These are phyloP conservation scores for Exophiala mesophila DNA, from an alignment of 2,329 filamentous ascomycete species.

Conservation along the genomic window DNA sequence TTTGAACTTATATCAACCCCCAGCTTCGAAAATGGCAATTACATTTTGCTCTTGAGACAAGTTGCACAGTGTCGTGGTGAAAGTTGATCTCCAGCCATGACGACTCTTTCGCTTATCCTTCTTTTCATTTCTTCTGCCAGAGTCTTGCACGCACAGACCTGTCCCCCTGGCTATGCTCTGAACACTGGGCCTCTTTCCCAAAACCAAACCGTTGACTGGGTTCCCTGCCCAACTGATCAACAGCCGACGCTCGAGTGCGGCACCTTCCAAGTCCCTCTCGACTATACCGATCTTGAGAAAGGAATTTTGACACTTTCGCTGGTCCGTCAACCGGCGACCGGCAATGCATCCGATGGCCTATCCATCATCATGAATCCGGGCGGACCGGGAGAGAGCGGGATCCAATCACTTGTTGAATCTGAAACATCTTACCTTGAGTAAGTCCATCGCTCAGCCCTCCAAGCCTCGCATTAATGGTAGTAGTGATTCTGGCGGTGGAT, in stretches of 20 bases:
- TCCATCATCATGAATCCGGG: conserved; percentile 23
- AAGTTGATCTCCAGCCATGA: too few relatives aligned
- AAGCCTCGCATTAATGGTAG: background rate
- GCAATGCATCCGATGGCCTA: conserved; percentile 7
- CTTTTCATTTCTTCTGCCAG: background rate
- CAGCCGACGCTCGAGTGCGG: conserved; percentile 13
- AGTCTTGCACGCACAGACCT: background rate
- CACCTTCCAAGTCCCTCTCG: conserved; percentile 23
- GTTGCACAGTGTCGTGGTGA: too few relatives aligned
- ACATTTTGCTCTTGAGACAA: too few relatives aligned
- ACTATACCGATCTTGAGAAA: conserved; percentile 20
- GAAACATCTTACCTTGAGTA: background rate
- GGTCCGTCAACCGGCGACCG: conserved; percentile 20
- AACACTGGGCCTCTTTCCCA: conserved; percentile 1
- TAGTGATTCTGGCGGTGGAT: conserved; percentile 10
- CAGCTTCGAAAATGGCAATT: too few relatives aligned
- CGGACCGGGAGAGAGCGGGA: conserved; percentile 8
- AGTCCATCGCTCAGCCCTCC: background rate
- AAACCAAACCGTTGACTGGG: conserved; percentile 9
- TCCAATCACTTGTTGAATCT: background rate
- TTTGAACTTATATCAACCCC: too few relatives aligned
- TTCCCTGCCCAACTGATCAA: conserved; percentile 3
- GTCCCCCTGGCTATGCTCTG: conserved; percentile 5
- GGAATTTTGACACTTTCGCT: conserved; percentile 22
- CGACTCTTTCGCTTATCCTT: too few relatives aligned